These are phyloP conservation scores for Leccinum ponderosum DNA, from an alignment of 1,284 basidiomycete species.

Conservation along the genomic window DNA sequence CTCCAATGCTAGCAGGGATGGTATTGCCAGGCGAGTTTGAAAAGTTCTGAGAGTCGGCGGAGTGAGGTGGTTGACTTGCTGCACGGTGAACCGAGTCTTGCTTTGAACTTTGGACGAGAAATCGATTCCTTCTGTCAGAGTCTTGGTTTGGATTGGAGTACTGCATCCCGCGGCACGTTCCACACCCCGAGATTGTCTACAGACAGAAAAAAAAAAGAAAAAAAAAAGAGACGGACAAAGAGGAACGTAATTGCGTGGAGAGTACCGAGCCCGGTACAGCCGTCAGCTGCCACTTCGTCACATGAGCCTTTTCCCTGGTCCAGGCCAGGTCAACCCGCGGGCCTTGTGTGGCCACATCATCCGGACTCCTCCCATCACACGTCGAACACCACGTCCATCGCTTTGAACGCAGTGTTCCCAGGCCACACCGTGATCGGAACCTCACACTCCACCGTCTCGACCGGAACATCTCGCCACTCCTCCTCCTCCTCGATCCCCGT, in stretches of 20 bases:
- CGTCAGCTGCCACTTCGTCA: constrained; percentile 15
- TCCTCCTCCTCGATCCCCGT: constrained; percentile 50
- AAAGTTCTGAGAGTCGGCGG: constrained; percentile 44
- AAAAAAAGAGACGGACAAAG: background rate
- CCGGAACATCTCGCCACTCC: constrained; percentile 62
- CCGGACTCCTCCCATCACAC: constrained; percentile 18
- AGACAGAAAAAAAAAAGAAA: background rate
- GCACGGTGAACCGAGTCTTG: constrained; percentile 44
- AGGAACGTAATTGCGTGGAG: background rate
- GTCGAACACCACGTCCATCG: constrained; percentile 76
- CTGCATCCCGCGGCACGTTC: constrained; percentile 18
- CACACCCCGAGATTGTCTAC: background rate
- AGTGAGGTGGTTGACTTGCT: constrained; percentile 65
- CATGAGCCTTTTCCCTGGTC: background rate
- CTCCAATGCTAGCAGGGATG: constrained; percentile 49
- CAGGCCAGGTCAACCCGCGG: constrained; percentile 10
- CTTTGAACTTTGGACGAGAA: constrained; percentile 40
- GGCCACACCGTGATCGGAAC: constrained; percentile 88
- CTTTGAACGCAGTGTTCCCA: constrained; percentile 85
- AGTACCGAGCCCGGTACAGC: constrained; percentile 7
- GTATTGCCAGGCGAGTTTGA: constrained; percentile 52
- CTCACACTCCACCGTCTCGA: constrained; percentile 89
- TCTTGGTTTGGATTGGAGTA: constrained; percentile 10
- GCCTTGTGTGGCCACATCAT: constrained; percentile 2
- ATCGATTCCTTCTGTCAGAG: constrained; percentile 47